phyloP scores from a whole-genome alignment of 345 rosid genomes.

The Lagerstroemia speciosa region DNA sequence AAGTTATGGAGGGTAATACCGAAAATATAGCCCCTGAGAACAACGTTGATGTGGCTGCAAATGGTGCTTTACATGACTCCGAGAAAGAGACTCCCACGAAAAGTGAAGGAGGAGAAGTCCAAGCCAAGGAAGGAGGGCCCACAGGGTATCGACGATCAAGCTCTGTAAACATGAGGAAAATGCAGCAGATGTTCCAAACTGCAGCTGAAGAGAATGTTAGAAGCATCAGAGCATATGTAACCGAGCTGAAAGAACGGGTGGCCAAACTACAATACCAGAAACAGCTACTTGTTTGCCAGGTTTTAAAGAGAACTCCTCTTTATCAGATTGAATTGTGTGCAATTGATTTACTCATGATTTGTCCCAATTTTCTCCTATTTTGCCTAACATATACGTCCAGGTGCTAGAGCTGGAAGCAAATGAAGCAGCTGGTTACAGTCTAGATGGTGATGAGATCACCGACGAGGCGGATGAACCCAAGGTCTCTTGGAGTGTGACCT shows the following conservation, averaged over 20 bases:
- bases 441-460: constrained; percentile 46
- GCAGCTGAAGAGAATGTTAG: constrained; percentile 99
- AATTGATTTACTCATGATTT: background rate
- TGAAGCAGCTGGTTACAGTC: constrained; percentile 74
- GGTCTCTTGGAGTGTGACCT: constrained; percentile 74
- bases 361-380: background rate
- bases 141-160: constrained; percentile 69
- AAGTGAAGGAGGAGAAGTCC: constrained; percentile 70
- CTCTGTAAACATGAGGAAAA: constrained; percentile 94
- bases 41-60: constrained; percentile 29
- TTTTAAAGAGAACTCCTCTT: constrained; percentile 6
- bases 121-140: constrained; percentile 62
- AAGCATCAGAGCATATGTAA: constrained; percentile 85
- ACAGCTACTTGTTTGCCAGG: constrained; percentile 99
- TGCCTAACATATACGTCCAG: constrained; percentile 21
- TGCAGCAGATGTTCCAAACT: constrained; percentile 97
- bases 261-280: constrained; percentile 98
- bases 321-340: background rate
- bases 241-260: constrained; percentile 90
- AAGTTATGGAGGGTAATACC: constrained; percentile 58
- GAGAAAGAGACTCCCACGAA: constrained; percentile 71
- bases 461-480: constrained; percentile 49
- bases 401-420: constrained; percentile 98
- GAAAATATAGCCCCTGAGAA: constrained; percentile 83
- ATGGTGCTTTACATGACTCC: constrained; percentile 29